These are phyloP conservation scores for Bigelowiella natans DNA, from an alignment of 78 protist species.

Conservation along the genomic window DNA sequence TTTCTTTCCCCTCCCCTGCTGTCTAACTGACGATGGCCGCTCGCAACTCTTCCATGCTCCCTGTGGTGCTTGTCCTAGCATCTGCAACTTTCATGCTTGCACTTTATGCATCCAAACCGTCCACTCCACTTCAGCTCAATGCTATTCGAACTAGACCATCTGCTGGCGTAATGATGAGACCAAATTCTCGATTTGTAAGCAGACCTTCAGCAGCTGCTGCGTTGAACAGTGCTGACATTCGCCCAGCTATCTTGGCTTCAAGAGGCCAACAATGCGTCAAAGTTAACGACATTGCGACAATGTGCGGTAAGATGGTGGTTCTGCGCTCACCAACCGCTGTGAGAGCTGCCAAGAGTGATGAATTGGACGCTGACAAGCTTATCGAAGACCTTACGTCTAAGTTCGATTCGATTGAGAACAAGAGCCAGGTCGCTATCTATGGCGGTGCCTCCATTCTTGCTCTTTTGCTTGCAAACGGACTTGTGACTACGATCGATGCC, in stretches of 20 bases:
- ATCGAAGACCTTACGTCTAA: not conserved
- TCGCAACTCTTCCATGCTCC: not conserved
- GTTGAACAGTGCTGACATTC: not conserved
- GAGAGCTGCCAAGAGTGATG: not conserved
- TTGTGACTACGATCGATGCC: not conserved
- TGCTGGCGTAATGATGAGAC: too few species aligned
- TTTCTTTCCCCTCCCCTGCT: too few species aligned
- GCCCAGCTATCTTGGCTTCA: not conserved
- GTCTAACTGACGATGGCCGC: too few species aligned
- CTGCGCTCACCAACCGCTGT: not conserved
- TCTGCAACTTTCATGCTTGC: not conserved
- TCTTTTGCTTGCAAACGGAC: not conserved
- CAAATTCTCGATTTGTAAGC: not conserved
- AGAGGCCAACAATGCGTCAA: not conserved
- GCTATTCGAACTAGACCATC: not conserved
- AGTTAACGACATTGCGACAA: not conserved
- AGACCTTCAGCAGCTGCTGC: not conserved
- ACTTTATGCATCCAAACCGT: not conserved
- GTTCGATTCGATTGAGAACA: not conserved
- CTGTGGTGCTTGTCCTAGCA: not conserved
- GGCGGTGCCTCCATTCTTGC: not conserved
- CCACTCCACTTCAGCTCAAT: not conserved
- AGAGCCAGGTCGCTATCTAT: not conserved
- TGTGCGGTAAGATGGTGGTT: not conserved
- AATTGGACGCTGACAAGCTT: not conserved